Evolutionary conservation across 805 yeast genomes (phyloP), one percentile per base, ranked within the genome.

Genomic region (Kuraishia piskuri): DNA sequence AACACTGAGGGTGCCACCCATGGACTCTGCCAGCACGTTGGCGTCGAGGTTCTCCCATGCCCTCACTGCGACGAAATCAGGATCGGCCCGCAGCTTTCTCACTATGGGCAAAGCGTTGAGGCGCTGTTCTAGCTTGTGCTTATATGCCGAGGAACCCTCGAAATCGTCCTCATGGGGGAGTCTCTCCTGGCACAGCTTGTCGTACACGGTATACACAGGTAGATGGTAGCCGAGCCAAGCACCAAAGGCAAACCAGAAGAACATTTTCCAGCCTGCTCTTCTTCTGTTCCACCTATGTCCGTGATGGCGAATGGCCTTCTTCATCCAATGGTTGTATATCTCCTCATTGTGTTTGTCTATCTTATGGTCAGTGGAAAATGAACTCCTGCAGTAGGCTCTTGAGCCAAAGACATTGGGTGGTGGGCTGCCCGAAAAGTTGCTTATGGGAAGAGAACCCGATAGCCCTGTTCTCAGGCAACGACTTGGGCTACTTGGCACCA

Each of bases 1-100:
- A 1, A 76, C 78, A 2, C 80, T 70, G 49, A 90, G 68, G 0
- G 87, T 75, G n/a, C 77, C 68, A 14, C 69, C 69, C 69, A 81
- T 51, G 5, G 69, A 61, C 4, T 63, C 57, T 26, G 56, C 56
- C 70, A 70, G 55, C 55, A 75, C 55, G 68, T 67, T 62, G 59
- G 74, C 58, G 66, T 77, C 78, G 72, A 80, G 55, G 63, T 74
- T 60, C 61, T 74, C 58, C 79, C 76, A 68, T 53, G 79, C 68
- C 57, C 78, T 53, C 64, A 70, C 56, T 62, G 72, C 59, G 24
- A 63, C 67, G 55, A 63, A 74, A 10, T 62, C 58, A 0, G 78
- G 74, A 53, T 75, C 70, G 1, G 55, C 46, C 9, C 67, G 62
- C 45, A 87, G 67, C 50, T 76, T 66, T 56, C 78, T 69, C 49